phyloP scores from a whole-genome alignment of 495 filamentous ascomycete genomes.

The Antarctomyces pellizariae region DNA sequence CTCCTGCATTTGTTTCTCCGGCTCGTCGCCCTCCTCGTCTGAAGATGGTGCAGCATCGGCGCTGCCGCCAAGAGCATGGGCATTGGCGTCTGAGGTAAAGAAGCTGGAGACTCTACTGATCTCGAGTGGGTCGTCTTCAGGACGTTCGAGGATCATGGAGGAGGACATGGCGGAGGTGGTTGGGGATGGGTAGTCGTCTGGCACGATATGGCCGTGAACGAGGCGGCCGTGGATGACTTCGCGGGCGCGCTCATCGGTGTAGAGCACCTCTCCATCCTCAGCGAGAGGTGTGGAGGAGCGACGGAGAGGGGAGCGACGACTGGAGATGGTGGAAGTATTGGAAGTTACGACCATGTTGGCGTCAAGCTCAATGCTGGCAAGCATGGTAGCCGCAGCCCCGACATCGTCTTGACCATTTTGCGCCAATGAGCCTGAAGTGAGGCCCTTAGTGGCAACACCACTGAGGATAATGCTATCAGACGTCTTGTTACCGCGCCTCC shows the following conservation, averaged over 20 bases:
- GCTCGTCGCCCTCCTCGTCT: conserved; percentile 72
- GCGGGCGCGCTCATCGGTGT: conserved; percentile 63
- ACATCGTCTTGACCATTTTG: neutral
- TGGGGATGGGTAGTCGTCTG: conserved; percentile 74
- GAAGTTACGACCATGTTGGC: conserved; percentile 1
- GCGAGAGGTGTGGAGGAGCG: conserved; percentile 13
- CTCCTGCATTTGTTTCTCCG: conserved; percentile 51
- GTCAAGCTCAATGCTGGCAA: conserved; percentile 1
- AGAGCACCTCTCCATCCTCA: conserved; percentile 40
- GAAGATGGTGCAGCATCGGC: conserved; percentile 55
- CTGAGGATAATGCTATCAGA: conserved; percentile 35
- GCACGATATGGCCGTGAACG: conserved; percentile 89
- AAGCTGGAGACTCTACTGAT: conserved; percentile 31
- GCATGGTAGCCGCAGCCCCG: conserved; percentile 1
- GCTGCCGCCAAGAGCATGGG: conserved; percentile 57
- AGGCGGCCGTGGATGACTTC: conserved; percentile 84
- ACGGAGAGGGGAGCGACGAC: conserved; percentile 8
- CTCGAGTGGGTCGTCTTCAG: conserved; percentile 31
- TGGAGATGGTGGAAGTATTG: conserved; percentile 4
- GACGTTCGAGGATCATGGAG: conserved; percentile 21
- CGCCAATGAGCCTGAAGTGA: neutral
- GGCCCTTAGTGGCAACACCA: conserved; percentile 3
- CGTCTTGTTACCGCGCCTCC: conserved; percentile 41
- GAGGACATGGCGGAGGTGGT: conserved; percentile 36
- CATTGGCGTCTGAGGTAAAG: conserved; percentile 24